Percentiles rank a stretch among this genome's conserved stretches.
phyloP scores from a whole-genome alignment of 2,329 filamentous ascomycete species.

The Sporothrix protearum region DNA sequence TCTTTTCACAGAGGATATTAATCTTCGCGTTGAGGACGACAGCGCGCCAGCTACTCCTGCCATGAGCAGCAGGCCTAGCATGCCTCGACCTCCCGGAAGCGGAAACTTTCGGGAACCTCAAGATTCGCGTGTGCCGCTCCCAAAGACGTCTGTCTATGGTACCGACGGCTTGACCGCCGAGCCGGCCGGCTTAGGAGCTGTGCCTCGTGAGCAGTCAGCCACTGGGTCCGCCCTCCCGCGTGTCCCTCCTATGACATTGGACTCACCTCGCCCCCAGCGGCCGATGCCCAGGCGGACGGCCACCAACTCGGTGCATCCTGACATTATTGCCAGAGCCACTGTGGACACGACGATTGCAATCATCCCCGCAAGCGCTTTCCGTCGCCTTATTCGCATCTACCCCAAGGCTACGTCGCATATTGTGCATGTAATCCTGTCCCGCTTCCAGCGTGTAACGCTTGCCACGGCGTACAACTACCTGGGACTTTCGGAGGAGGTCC shows the following conservation, averaged over 20 bases:
- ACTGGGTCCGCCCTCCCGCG: slow-evolving; percentile 46
- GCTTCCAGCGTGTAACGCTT: slow-evolving; percentile 89
- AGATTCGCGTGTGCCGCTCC: slow-evolving; percentile 38
- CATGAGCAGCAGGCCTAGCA: slow-evolving; percentile 32
- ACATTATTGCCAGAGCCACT: slow-evolving; percentile 93
- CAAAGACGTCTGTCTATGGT: slow-evolving; percentile 40
- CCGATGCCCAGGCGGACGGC: slow-evolving; percentile 45
- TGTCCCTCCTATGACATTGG: slow-evolving; percentile 74
- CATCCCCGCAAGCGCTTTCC: slow-evolving; percentile 93
- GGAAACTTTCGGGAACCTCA: slow-evolving; percentile 35
- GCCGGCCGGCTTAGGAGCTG: slow-evolving; percentile 27
- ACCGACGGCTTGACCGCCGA: slow-evolving; percentile 26
- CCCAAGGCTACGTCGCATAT: slow-evolving; percentile 96
- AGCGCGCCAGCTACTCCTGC: slow-evolving; percentile 33
- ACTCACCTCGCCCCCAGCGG: slow-evolving; percentile 40
- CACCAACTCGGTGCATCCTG: slow-evolving; percentile 82
- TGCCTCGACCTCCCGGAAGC: slow-evolving; percentile 32
- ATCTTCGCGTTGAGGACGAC: slow-evolving; percentile 70
- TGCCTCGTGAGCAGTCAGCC: slow-evolving; percentile 24
- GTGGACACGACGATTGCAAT: slow-evolving; percentile 98
- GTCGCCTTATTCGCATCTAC: slow-evolving; percentile 86
- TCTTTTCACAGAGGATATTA: slow-evolving; percentile 92
- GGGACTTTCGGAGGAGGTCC: slow-evolving; percentile 83
- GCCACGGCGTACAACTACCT: slow-evolving; percentile 93
- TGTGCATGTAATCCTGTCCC: slow-evolving; percentile 92